Conservation (phyloP, 345 rosid genomes). For the Linum tenue region DNA sequence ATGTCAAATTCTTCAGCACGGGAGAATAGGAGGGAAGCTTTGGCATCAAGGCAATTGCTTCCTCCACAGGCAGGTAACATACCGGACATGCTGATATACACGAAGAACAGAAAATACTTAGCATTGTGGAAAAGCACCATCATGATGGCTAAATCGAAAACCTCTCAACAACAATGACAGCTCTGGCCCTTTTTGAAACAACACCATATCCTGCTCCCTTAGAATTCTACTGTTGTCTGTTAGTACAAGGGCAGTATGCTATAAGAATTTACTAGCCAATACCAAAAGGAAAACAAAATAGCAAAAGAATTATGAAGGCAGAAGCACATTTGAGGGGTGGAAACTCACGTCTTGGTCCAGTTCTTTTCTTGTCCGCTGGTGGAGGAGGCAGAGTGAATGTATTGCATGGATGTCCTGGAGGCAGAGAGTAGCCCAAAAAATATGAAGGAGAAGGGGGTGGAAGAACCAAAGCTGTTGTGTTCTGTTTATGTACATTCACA, state of each 20-base stretch:
- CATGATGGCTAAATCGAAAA: background rate
- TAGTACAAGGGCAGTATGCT: background rate
- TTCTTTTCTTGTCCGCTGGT: conserved; percentile 55
- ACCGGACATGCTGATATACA: conserved; percentile 67
- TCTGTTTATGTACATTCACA: conserved; percentile 23
- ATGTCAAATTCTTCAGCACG: conserved; percentile 49
- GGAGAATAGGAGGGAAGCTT: conserved; percentile 44
- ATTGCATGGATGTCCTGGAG: conserved; percentile 45
- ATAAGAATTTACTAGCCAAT: background rate
- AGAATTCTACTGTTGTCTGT: background rate
- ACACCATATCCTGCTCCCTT: background rate
- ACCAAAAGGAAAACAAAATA: conserved; percentile 5
- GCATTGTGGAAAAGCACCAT: background rate
- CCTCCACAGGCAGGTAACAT: conserved; percentile 64
- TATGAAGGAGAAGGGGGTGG: conserved; percentile 9
- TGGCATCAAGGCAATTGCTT: conserved; percentile 72
- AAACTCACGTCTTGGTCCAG: conserved; percentile 67
- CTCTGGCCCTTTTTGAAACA: background rate
- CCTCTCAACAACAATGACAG: background rate
- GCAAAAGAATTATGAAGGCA: background rate
- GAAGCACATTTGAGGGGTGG: background rate
- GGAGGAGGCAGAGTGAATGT: conserved; percentile 79
- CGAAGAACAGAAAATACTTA: conserved; percentile 8
- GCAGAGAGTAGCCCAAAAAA: conserved; percentile 1
- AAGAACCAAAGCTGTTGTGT: conserved; percentile 25